A percentile compares a stretch with the other conserved stretches of the same genome.
These are phyloP conservation scores for Boletus coccyginus DNA, from an alignment of 768 basidiomycete species.

Conservation along the genomic window DNA sequence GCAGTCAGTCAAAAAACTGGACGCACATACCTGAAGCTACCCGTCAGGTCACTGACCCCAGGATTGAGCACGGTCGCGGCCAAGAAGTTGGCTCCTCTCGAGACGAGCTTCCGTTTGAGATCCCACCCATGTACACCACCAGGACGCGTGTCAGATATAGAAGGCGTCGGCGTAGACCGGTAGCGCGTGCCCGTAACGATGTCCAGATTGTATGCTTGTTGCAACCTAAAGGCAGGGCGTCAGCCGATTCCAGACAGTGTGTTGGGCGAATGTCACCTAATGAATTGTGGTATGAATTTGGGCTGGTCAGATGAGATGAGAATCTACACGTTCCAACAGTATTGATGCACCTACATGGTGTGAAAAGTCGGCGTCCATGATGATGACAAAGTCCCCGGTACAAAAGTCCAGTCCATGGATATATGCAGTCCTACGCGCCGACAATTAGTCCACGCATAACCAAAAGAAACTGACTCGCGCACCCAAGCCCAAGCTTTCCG, in stretches of 20 bases:
- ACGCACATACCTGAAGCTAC: conserved; percentile 72
- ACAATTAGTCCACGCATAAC: neutral
- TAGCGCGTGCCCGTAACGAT: conserved; percentile 95
- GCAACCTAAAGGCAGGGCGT: conserved; percentile 47
- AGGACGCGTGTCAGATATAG: conserved; percentile 55
- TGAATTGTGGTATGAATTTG: conserved; percentile 93
- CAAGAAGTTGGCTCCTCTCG: conserved; percentile 86
- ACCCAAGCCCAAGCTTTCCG: conserved; percentile 92
- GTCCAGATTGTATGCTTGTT: conserved; percentile 84
- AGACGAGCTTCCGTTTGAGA: conserved; percentile 83
- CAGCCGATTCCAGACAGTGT: neutral
- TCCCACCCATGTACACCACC: conserved; percentile 96
- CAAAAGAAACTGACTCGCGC: conserved; percentile 16
- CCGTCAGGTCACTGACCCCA: conserved; percentile 87
- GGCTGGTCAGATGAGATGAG: conserved; percentile 49
- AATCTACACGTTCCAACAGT: neutral
- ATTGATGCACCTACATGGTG: conserved; percentile 68
- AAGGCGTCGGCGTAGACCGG: conserved; percentile 57
- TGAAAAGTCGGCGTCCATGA: conserved; percentile 97
- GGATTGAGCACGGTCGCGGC: conserved; percentile 83
- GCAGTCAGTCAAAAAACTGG: neutral
- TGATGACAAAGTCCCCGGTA: conserved; percentile 90
- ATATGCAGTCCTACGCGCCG: conserved; percentile 72
- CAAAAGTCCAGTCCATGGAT: conserved; percentile 89
- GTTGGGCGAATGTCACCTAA: conserved; percentile 47